Conservation (phyloP, 441 rosid genomes). For the Erysimum cheiri region DNA sequence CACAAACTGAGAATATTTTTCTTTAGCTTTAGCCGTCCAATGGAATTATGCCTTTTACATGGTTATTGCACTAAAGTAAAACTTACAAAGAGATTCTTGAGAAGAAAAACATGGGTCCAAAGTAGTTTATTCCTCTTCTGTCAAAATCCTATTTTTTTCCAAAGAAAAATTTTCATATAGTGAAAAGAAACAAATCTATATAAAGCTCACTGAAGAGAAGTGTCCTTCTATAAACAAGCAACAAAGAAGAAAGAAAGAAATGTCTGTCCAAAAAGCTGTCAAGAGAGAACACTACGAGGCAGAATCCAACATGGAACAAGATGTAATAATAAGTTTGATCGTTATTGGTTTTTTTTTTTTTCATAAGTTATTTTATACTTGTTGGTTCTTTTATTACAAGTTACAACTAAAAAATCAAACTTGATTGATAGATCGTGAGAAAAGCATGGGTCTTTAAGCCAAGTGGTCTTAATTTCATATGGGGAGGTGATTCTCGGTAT, state of each 20-base stretch:
- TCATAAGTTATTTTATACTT: background rate
- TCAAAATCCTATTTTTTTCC: conserved; percentile 8
- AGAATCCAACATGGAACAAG: conserved; percentile 32
- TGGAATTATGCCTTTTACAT: conserved; percentile 37
- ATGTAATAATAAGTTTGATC: conserved; percentile 22
- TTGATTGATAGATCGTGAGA: conserved; percentile 23
- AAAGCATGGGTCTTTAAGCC: conserved; percentile 42
- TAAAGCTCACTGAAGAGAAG: conserved; percentile 22
- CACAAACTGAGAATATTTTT: conserved; percentile 36
- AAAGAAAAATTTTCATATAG: background rate
- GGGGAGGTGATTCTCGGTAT: conserved; percentile 45
- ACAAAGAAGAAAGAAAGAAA: conserved; percentile 25
- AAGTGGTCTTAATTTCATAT: conserved; percentile 38
- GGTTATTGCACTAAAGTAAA: conserved; percentile 32
- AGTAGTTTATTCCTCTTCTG: conserved; percentile 29
- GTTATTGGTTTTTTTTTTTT: background rate
- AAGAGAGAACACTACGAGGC: conserved; percentile 36
- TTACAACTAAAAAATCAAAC: background rate
- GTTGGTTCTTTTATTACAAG: background rate
- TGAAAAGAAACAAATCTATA: conserved; percentile 32
- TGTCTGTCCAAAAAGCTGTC: conserved; percentile 37
- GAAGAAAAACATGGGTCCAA: conserved; percentile 4
- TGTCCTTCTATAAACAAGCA: conserved; percentile 25
- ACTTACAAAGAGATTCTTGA: conserved; percentile 23
- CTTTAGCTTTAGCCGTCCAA: conserved; percentile 34